Conservation (phyloP, 176 grass and related monocot species). For the Coix lacrymajobi region DNA sequence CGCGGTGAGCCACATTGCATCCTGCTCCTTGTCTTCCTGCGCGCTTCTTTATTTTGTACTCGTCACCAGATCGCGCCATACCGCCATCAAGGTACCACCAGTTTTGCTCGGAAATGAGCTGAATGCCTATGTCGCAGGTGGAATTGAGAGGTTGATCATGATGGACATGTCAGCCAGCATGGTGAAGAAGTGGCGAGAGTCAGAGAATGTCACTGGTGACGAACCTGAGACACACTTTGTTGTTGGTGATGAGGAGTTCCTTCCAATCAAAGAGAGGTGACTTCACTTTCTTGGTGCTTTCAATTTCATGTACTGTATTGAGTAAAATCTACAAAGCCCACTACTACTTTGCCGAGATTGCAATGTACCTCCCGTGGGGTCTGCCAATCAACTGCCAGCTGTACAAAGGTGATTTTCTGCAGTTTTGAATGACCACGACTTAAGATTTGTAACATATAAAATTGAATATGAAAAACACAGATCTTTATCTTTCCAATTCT, state of each 20-base stretch:
- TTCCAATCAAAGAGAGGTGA: constrained; percentile 87
- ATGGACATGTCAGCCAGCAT: constrained; percentile 95
- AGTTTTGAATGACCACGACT: background rate
- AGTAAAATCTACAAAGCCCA: background rate
- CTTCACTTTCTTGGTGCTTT: background rate
- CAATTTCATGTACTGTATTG: background rate
- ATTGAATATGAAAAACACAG: background rate
- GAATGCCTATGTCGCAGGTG: constrained; percentile 45
- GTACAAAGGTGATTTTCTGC: background rate
- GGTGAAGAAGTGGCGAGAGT: constrained; percentile 60
- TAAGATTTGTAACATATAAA: background rate
- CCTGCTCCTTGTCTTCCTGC: background rate
- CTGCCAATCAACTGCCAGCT: background rate
- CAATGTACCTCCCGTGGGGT: background rate
- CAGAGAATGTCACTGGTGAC: constrained; percentile 33
- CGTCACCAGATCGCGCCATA: background rate
- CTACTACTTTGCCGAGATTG: background rate
- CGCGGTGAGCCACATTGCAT: constrained; percentile 44
- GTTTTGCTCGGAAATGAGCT: background rate
- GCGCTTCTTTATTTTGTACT: background rate
- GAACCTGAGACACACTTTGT: constrained; percentile 52
- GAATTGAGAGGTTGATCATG: constrained; percentile 88
- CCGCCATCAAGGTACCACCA: background rate
- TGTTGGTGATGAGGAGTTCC: constrained; percentile 80
- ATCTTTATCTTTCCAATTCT: background rate